These are phyloP conservation scores for Saitozyma sp. DNA, from an alignment of 768 basidiomycete species.

Conservation along the genomic window DNA sequence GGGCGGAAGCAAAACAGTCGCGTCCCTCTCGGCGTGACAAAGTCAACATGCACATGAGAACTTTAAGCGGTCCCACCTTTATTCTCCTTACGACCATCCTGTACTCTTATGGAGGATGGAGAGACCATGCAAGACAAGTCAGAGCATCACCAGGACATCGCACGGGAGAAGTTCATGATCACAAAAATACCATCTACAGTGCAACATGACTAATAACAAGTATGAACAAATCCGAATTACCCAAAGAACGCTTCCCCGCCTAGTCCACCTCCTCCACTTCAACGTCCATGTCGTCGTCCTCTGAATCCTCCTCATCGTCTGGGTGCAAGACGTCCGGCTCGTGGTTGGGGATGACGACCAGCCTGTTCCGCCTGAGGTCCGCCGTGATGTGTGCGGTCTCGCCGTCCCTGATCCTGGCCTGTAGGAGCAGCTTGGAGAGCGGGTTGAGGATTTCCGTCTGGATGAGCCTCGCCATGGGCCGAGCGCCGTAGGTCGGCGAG, in stretches of 20 bases:
- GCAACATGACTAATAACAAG: too few species aligned
- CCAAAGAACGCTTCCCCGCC: conserved; percentile 7
- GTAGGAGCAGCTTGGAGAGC: conserved; percentile 77
- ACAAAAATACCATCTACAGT: too few species aligned
- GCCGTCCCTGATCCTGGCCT: conserved; percentile 75
- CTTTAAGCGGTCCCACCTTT: too few species aligned
- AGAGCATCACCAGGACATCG: too few species aligned
- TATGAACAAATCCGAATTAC: too few species aligned
- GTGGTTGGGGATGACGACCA: conserved; percentile 81
- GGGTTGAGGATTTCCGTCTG: conserved; percentile 92
- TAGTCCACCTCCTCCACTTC: conserved; percentile 73
- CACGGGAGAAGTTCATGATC: too few species aligned
- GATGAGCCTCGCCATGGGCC: conserved; percentile 86
- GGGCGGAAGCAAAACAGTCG: too few species aligned
- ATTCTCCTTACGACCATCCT: too few species aligned
- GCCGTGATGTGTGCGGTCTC: conserved; percentile 75
- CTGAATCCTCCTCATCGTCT: conserved; percentile 49
- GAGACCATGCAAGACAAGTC: too few species aligned
- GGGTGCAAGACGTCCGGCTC: conserved; percentile 44
- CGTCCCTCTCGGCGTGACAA: too few species aligned
- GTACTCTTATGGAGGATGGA: too few species aligned
- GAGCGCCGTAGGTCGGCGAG: conserved; percentile 74
- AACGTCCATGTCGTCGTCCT: conserved; percentile 61
- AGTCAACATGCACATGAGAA: too few species aligned
- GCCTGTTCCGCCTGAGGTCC: conserved; percentile 76